A percentile compares a stretch with the other conserved stretches of the same genome.
Conservation (phyloP, 768 basidiomycete species). For the Mycena filopes region DNA sequence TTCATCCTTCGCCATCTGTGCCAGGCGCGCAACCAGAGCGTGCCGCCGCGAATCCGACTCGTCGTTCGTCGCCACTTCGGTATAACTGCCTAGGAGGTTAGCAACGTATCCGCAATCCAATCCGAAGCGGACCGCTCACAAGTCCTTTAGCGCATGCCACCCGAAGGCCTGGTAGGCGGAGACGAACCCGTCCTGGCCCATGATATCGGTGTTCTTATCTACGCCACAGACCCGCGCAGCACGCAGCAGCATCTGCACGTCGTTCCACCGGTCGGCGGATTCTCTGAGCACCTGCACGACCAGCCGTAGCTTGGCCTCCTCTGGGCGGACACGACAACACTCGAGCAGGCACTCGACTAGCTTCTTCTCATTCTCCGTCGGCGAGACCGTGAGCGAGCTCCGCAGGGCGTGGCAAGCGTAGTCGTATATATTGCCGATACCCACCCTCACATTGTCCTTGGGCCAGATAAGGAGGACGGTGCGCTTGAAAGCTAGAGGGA, state of each 20-base stretch:
- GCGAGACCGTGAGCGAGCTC: conserved; percentile 19
- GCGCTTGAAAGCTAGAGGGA: conserved; percentile 21
- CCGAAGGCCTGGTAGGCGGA: conserved; percentile 35
- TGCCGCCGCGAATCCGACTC: conserved; percentile 22
- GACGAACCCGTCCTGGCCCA: conserved; percentile 31
- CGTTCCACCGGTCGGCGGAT: conserved; percentile 33
- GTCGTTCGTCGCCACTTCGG: conserved; percentile 18
- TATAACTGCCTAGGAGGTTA: conserved; percentile 9
- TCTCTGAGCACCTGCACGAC: conserved; percentile 29
- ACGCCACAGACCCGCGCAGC: conserved; percentile 25
- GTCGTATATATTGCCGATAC: conserved; percentile 29
- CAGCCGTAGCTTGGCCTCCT: conserved; percentile 5
- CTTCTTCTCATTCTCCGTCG: conserved; percentile 25
- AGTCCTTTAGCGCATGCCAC: conserved; percentile 26
- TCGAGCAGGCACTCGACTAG: conserved; percentile 6
- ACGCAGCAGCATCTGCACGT: conserved; percentile 20
- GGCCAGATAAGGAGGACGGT: conserved; percentile 29
- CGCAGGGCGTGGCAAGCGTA: conserved; percentile 21
- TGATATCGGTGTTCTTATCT: conserved; percentile 19
- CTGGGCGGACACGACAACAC: conserved; percentile 14
- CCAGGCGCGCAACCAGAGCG: conserved; percentile 24
- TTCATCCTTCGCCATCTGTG: conserved; percentile 22
- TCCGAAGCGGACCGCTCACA: conserved; percentile 4
- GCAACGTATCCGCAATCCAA: not conserved
- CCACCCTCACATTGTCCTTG: conserved; percentile 12